Evolutionary conservation across 2,329 filamentous ascomycete species (phyloP).

Genomic region (Monilinia polystroma): DNA sequence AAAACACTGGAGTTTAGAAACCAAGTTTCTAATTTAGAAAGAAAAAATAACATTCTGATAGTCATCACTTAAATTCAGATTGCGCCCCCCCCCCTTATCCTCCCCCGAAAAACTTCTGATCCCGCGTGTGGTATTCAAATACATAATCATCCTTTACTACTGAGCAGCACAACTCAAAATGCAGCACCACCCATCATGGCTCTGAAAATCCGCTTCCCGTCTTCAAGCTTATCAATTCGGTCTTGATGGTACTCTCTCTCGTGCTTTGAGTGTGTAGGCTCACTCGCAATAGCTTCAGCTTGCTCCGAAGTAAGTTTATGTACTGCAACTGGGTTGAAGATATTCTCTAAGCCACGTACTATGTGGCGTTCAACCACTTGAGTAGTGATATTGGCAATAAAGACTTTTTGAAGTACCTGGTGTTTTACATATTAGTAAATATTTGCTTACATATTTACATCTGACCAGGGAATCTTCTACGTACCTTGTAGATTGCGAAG

Average conservation of each 20-base stretch:
- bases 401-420: conserved; percentile 40
- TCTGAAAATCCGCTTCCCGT: conserved; percentile 35
- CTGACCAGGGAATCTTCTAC: background rate
- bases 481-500: conserved; percentile 41
- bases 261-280: conserved; percentile 31
- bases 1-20: too few species aligned
- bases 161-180: background rate
- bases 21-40: too few species aligned
- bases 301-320: conserved; percentile 25
- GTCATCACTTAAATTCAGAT: too few species aligned
- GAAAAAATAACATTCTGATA: too few species aligned
- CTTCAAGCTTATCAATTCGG: conserved; percentile 34
- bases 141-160: too few species aligned
- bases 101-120: too few species aligned
- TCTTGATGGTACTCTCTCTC: conserved; percentile 35
- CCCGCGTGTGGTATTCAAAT: too few species aligned
- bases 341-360: conserved; percentile 25
- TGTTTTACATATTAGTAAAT: background rate
- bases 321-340: conserved; percentile 26
- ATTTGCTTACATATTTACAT: background rate
- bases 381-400: conserved; percentile 40
- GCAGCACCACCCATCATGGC: conserved; percentile 26
- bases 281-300: conserved; percentile 34
- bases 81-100: too few species aligned
- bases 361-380: conserved; percentile 38